Evolutionary conservation across 805 yeast genomes (phyloP), one percentile per base, ranked within the genome.

Genomic region (Kluyveromyces aestuarii): DNA sequence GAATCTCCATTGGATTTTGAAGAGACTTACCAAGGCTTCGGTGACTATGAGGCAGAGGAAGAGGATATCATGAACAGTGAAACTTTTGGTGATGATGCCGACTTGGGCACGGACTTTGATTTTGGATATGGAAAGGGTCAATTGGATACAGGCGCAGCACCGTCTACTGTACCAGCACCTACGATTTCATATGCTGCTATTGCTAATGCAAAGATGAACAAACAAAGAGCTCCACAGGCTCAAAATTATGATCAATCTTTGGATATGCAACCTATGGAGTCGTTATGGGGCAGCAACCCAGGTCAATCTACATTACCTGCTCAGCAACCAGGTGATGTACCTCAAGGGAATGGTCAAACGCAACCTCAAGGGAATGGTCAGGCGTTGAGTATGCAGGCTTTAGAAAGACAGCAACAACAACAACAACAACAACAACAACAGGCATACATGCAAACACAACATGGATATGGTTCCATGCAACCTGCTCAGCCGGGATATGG

Each of bases 21-120:
- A 58, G 95, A 88, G 35, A 81, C 91, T 17, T 86, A 85, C 64
- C 86, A 81, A 48, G 90, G 91, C 2, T 73, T 83, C 48, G 95
- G 87, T 6, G 86, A 80, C n/a, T 73, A 71, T 44, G 76, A 73
- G 35, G 86, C 80, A 49, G 83, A 77, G 33, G 90, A 84, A 44
- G 96, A 87, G 61, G 93, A 84, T 37, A 73, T 56, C 46, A 53
- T 66, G 49, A 59, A 68, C 50, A 52, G 55, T 43, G 66, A 64
- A 50, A 62, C 68, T 2, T 61, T 63, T 58, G 67, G 64, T 40
- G 57, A 58, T 46, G 56, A 58, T 50, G 60, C 60, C 18, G 61
- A 61, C 44, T 40, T 66, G 13, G 65, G 64, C 37, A 59, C 62
- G 0, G 71, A 66, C 50, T 70, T 68, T 45, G 69, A 66, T 55